Evolutionary conservation across 257 asterid species (phyloP).

Genomic region (Hygrophila difformis): DNA sequence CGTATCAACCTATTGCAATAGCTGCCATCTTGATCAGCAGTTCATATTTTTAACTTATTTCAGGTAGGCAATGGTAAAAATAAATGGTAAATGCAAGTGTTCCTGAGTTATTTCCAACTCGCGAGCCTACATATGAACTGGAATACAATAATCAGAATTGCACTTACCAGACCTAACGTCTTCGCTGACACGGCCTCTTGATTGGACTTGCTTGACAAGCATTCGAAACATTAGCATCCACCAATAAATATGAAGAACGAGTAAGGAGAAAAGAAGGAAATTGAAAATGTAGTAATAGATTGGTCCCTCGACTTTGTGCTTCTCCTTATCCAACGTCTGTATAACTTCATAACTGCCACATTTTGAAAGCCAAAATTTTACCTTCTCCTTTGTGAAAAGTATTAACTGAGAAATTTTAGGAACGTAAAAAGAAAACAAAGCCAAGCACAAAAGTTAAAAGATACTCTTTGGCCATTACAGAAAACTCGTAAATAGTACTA

Average conservation of each 20-base stretch:
- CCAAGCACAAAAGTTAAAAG: no score
- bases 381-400: conserved; percentile 5
- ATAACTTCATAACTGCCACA: conserved; percentile 63
- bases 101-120: neutral
- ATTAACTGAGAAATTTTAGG: neutral
- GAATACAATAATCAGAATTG: neutral
- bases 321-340: conserved; percentile 45
- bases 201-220: conserved; percentile 74
- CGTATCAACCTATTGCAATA: neutral
- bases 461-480: no score
- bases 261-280: conserved; percentile 71
- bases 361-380: no score
- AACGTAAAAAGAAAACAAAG: no score
- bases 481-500: no score
- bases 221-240: conserved; percentile 77
- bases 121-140: neutral
- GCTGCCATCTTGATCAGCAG: neutral
- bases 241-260: conserved; percentile 90
- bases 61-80: no score
- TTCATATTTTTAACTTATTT: neutral
- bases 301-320: conserved; percentile 56
- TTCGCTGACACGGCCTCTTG: conserved; percentile 78
- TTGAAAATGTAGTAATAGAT: conserved; percentile 78
- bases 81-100: neutral
- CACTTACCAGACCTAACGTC: conserved; percentile 90